Evolutionary conservation across 371 early-diverging fungal species (phyloP).

Genomic region (Syncephalastrum sp.): DNA sequence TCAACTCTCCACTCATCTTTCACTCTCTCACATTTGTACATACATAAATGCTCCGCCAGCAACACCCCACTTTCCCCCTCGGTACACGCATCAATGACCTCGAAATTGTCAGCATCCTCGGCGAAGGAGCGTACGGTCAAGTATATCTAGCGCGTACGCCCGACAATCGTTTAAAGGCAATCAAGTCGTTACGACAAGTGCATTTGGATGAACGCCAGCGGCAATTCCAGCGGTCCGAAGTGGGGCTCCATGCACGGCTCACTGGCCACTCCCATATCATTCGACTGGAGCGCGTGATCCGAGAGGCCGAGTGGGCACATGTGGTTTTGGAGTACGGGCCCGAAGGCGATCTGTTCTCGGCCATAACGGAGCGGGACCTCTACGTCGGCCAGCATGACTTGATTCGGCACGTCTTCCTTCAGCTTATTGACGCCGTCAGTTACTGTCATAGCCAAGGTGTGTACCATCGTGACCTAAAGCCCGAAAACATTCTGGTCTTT

Average conservation of each 20-base stretch:
- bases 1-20: neutral
- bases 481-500: constrained; percentile 64
- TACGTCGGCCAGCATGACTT: constrained; percentile 45
- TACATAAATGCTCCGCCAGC: constrained; percentile 12
- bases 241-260: constrained; percentile 64
- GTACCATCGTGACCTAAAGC: constrained; percentile 78
- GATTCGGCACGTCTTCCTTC: constrained; percentile 54
- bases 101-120: constrained; percentile 51
- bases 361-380: constrained; percentile 58
- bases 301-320: constrained; percentile 52
- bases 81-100: constrained; percentile 31
- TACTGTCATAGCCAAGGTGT: constrained; percentile 57
- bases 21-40: neutral
- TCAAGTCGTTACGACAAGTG: constrained; percentile 56
- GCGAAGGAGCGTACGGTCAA: constrained; percentile 72
- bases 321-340: constrained; percentile 70
- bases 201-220: constrained; percentile 48
- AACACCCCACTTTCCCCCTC: constrained; percentile 14
- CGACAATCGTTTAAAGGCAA: constrained; percentile 41
- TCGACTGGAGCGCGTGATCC: constrained; percentile 64
- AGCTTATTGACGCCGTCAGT: constrained; percentile 55
- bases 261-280: constrained; percentile 70
- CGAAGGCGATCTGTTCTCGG: constrained; percentile 70
- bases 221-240: constrained; percentile 63
- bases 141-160: constrained; percentile 50